Percentiles rank a stretch among this genome's conserved stretches.
These are phyloP conservation scores for Rhizopus stolonifer DNA, from an alignment of 371 early-diverging fungal species.

Conservation along the genomic window DNA sequence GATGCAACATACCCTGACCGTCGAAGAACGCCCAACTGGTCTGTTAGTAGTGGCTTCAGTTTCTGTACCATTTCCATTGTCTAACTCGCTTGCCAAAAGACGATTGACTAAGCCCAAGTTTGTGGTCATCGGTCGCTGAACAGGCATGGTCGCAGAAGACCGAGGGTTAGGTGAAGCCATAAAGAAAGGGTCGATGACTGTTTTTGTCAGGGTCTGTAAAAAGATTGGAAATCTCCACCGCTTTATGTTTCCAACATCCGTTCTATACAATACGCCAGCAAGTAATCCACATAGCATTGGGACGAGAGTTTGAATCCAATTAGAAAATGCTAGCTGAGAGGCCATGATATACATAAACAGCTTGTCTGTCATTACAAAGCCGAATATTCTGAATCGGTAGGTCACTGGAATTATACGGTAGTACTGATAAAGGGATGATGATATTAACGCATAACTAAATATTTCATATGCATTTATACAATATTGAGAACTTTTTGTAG, in stretches of 20 bases:
- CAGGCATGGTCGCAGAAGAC: constrained; percentile 47
- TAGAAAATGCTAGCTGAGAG: constrained; percentile 56
- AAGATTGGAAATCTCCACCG: constrained; percentile 61
- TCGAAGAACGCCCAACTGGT: constrained; percentile 14
- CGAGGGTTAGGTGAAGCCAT: constrained; percentile 51
- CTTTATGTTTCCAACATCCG: constrained; percentile 59
- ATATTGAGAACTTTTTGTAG: constrained; percentile 4
- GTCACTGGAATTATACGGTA: constrained; percentile 57
- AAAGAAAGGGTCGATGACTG: constrained; percentile 38
- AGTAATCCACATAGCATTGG: constrained; percentile 60
- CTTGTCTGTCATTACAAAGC: constrained; percentile 64
- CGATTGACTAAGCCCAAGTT: constrained; percentile 27
- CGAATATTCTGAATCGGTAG: constrained; percentile 64
- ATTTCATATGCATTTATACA: not conserved
- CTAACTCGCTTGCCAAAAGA: constrained; percentile 31
- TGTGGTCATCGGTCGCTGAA: constrained; percentile 28
- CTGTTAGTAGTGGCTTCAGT: constrained; percentile 4
- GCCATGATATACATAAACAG: constrained; percentile 60
- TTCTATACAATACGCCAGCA: constrained; percentile 61
- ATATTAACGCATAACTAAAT: constrained; percentile 57
- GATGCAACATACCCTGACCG: constrained; percentile 24
- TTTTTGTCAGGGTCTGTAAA: constrained; percentile 24
- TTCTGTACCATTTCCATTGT: constrained; percentile 26
- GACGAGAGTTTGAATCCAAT: constrained; percentile 55
- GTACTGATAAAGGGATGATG: constrained; percentile 65